Evolutionary conservation across 805 yeast genomes (phyloP).

Genomic region (Saccharomyces eubayanus): DNA sequence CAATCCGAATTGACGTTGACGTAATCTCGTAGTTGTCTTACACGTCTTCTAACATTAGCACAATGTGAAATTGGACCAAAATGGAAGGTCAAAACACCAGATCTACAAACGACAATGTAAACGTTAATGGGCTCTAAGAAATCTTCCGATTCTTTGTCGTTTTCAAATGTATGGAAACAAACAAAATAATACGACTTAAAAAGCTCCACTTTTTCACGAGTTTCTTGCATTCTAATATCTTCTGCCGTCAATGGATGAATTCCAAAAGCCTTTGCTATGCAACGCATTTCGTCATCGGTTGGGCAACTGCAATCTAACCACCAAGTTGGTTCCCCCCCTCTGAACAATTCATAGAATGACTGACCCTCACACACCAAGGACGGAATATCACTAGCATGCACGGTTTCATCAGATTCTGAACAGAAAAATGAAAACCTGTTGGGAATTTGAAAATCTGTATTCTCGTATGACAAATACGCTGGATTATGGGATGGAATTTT

Average conservation of each 20-base stretch:
- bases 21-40: constrained; percentile 63
- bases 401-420: constrained; percentile 70
- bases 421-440: constrained; percentile 77
- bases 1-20: constrained; percentile 69
- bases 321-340: constrained; percentile 69
- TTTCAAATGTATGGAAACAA: constrained; percentile 89
- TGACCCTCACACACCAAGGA: constrained; percentile 55
- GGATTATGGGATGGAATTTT: background rate
- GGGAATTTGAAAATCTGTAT: constrained; percentile 34
- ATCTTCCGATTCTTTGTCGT: constrained; percentile 68
- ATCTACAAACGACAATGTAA: constrained; percentile 57
- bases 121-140: constrained; percentile 70
- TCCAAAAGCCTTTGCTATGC: constrained; percentile 85
- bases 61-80: constrained; percentile 61
- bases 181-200: constrained; percentile 84
- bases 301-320: constrained; percentile 92
- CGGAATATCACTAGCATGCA: constrained; percentile 79
- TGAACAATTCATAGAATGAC: constrained; percentile 55
- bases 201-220: constrained; percentile 90
- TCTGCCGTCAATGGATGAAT: constrained; percentile 95
- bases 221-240: constrained; percentile 89
- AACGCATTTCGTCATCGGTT: constrained; percentile 85
- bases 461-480: constrained; percentile 2
- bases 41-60: constrained; percentile 69
- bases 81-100: constrained; percentile 58